Evolutionary conservation across 495 filamentous ascomycete species (phyloP).

Genomic region (Aspergillus nanangensis): DNA sequence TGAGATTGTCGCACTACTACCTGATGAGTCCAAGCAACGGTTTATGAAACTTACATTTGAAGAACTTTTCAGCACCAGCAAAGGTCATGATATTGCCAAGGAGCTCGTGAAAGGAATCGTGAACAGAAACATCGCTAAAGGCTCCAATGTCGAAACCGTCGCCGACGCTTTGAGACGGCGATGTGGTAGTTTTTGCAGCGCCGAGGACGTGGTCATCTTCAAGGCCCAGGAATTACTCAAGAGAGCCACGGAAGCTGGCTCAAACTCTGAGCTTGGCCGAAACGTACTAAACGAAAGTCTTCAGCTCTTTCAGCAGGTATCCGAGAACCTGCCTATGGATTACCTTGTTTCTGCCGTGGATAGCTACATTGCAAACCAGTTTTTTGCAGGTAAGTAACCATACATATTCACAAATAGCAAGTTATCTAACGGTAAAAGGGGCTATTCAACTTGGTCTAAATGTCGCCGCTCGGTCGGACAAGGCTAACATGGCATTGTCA

Average conservation of each 20-base stretch:
- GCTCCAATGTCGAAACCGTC: slow-evolving; percentile 94
- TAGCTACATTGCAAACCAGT: slow-evolving; percentile 73
- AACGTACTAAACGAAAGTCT: slow-evolving; percentile 84
- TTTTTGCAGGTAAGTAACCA: slow-evolving; percentile 61
- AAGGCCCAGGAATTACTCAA: slow-evolving; percentile 95
- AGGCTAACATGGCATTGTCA: slow-evolving; percentile 72
- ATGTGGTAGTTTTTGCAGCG: slow-evolving; percentile 94
- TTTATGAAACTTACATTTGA: slow-evolving; percentile 79
- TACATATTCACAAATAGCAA: neutral
- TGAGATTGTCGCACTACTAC: slow-evolving; percentile 80
- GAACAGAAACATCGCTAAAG: slow-evolving; percentile 91
- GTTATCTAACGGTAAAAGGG: slow-evolving; percentile 38
- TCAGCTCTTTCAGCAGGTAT: slow-evolving; percentile 82
- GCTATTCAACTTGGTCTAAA: slow-evolving; percentile 84
- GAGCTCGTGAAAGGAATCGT: slow-evolving; percentile 97
- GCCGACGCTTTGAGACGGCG: slow-evolving; percentile 85
- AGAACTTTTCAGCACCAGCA: slow-evolving; percentile 69
- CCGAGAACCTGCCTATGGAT: slow-evolving; percentile 70
- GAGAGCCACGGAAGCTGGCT: slow-evolving; percentile 70
- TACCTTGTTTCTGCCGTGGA: slow-evolving; percentile 73
- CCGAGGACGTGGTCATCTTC: slow-evolving; percentile 95
- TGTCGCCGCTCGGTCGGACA: slow-evolving; percentile 77
- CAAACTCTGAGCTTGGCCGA: slow-evolving; percentile 72
- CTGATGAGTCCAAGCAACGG: slow-evolving; percentile 59
- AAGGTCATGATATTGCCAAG: slow-evolving; percentile 89